A percentile compares a stretch with the other conserved stretches of the same genome.
Conservation (phyloP, 805 yeast species). For the Brettanomyces bruxellensis region DNA sequence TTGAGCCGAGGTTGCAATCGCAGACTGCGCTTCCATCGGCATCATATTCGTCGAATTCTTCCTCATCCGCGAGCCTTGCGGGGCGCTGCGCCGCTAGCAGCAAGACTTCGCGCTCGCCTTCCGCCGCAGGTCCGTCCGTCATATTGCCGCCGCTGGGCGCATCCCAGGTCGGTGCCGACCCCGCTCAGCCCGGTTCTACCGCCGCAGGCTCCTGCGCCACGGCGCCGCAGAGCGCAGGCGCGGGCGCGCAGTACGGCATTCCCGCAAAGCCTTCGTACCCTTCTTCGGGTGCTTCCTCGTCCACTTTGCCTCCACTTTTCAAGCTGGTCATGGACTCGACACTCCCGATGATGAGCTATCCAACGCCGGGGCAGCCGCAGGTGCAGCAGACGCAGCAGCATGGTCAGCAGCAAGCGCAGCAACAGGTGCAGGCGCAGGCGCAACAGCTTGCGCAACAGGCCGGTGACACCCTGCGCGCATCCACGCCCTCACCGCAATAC, state of each 20-base stretch:
- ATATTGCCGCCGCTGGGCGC: constrained; percentile 14
- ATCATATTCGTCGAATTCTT: background rate
- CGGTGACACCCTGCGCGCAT: constrained; percentile 2
- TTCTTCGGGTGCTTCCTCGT: constrained; percentile 1
- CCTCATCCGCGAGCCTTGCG: constrained; percentile 1
- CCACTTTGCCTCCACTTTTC: constrained; percentile 17
- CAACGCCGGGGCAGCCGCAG: background rate
- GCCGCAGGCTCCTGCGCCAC: too few species aligned
- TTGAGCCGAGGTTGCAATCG: too few species aligned
- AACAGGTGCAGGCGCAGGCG: background rate
- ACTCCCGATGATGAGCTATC: constrained; percentile 13
- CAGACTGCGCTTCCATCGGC: too few species aligned
- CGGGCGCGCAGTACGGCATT: too few species aligned
- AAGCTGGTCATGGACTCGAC: constrained; percentile 19
- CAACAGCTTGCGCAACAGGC: constrained; percentile 1
- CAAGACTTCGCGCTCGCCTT: background rate
- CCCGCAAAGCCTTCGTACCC: background rate
- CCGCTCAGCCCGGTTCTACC: background rate
- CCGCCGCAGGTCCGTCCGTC: constrained; percentile 5
- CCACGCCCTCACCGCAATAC: background rate
- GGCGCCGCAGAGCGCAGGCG: too few species aligned
- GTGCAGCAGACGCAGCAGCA: background rate
- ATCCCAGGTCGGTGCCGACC: constrained; percentile 5
- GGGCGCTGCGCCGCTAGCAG: background rate
- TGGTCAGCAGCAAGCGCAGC: constrained; percentile 2